Evolutionary conservation across 371 early-diverging fungal genomes (phyloP), one percentile per base, ranked within the genome.

Genomic region (Mortierella sp.): DNA sequence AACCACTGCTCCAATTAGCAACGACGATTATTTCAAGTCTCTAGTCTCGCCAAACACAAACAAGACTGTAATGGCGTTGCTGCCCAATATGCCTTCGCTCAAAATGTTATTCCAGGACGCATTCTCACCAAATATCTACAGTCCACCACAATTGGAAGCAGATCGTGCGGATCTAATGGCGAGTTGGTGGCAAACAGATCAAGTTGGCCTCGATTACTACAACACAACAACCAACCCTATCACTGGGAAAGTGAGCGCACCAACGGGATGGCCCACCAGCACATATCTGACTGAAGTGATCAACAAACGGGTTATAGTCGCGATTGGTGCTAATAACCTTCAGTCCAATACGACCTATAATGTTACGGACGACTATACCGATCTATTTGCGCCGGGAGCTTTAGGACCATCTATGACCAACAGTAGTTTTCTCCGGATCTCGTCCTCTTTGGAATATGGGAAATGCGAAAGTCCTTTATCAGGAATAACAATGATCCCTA

Each of bases 231-330:
- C 31, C 2, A 61, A 80, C 34, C 68, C 70, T 1, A 37, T 22
- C 2, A 70, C 80, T 9, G 64, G 66, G 3, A 55, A 34, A 9
- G 29, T 64, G 5, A 58, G 37, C 8, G 56, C 80, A 3, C 55
- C 66, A 3, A 70, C 71, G 19, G 80, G 80, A 22, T 80, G 80
- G 80, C 80, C 80, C 10, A 80, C 80, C 1, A 80, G 70, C 28
- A 17, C 23, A 13, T 80, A 74, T 31, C 17, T 80, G 22, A 66
- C 63, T 0, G 68, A 70, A 0, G 65, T 43, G 10, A 54, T 70
- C 35, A 66, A 67, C 12, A 51, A 68, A 22, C 32, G 71, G 15
- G 26, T 80, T 17, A 32, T 80, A 9, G 53, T 80, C 4, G 68
- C 75, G n/a, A 58, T 80, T 26, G 75, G 80, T 0, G 40, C 60